Evolutionary conservation across 352 stramenopile genomes (phyloP), one percentile per base, ranked within the genome.

Genomic region (Globisporangium cederbergense): DNA sequence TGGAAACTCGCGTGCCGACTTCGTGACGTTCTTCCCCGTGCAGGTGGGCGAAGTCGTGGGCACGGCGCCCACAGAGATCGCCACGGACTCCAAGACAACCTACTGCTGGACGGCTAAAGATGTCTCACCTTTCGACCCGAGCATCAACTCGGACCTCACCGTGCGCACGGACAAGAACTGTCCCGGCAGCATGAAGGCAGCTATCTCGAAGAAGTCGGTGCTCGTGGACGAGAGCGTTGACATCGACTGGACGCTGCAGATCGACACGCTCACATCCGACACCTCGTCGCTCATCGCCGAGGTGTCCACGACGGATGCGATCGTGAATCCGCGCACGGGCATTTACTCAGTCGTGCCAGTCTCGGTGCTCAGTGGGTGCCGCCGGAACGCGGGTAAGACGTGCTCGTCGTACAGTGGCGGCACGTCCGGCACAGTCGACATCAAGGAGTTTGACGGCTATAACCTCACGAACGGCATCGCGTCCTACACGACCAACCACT

Each of bases 1-100:
- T 1, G 82, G 74, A 54, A 83, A 90, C 58, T 83, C 77, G 55
- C 79, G 84, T 11, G 78, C 79, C 42, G 82, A 93, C 64, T 93
- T 91, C 38, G 76, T 89, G 3, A 90, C 82, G 11, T 93, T 88
- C 62, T 93, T 93, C 66, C 81, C 83, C 6, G 79, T 90, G 28
- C 84, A 91, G 51, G 77, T 93, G 45, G 82, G 84, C 22, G 79
- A 86, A 3, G 71, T 83, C 22, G 77, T 81, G 50, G 82, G 82
- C 38, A 83, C 74, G 4, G 73, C 75, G 13, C 80, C 80, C 0
- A 62, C 60, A 2, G 74, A 62, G 52, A 81, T 92, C 60, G 68
- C 62, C 32, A 74, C 72, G n/a, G 83, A 90, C 60, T 83, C 78
- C 25, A 76, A 75, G 36, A 90, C 84, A 2, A 93, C 82, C 18